phyloP scores from a whole-genome alignment of 306 rosid genomes.

The Calophaca sinica region DNA sequence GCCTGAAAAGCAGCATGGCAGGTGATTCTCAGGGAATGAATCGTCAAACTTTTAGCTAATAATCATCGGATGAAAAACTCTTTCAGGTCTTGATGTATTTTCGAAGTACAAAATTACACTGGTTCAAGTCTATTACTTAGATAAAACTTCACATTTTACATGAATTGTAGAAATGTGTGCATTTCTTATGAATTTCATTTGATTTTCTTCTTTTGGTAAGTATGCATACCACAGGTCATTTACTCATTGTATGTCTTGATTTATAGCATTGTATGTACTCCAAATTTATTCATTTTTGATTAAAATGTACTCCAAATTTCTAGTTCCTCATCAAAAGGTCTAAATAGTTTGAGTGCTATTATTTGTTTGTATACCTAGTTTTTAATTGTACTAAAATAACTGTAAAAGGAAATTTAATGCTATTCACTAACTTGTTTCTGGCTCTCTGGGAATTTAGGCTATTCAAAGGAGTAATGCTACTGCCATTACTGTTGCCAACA shows the following conservation, averaged over 20 bases:
- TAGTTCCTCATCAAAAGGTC: conserved; percentile 8
- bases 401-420: conserved; percentile 21
- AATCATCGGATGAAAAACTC: background rate
- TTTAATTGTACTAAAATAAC: conserved; percentile 17
- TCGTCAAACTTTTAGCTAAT: background rate
- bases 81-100: background rate
- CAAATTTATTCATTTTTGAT: background rate
- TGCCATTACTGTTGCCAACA: conserved; percentile 48
- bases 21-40: conserved; percentile 30
- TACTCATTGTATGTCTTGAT: conserved; percentile 13
- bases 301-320: background rate
- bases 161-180: background rate
- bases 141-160: conserved; percentile 20
- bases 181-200: conserved; percentile 26
- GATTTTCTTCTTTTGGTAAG: background rate
- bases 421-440: conserved; percentile 32
- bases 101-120: conserved; percentile 14
- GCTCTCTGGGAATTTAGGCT: conserved; percentile 58
- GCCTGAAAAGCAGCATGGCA: background rate
- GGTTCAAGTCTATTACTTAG: background rate
- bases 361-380: conserved; percentile 4
- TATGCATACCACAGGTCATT: conserved; percentile 5
- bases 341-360: conserved; percentile 16
- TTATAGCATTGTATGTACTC: background rate
- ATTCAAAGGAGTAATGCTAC: conserved; percentile 63